Evolutionary conservation across 2,329 filamentous ascomycete species (phyloP), one percentile per base, ranked within the genome.

Genomic region (Talaromyces sp.): DNA sequence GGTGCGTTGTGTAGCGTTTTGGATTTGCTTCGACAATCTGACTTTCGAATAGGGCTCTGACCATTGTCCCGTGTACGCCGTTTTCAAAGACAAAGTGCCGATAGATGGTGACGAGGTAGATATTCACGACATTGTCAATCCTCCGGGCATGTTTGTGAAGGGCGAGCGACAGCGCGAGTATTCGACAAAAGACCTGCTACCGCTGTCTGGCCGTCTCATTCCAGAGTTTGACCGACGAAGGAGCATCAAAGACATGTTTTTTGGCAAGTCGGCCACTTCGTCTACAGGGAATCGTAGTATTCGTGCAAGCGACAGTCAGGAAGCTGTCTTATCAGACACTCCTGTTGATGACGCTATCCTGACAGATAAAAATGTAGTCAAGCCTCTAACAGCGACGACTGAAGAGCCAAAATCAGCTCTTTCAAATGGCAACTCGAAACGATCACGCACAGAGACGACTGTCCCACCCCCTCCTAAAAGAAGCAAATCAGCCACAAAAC

Each of bases 171-270:
- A 86, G 61, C 80, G 84, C 60, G 85, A 90, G 17, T 92, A 89
- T 81, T 81, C 80, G 11, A 69, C 79, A 3, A 88, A 86, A 66
- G 62, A 90, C 66, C 75, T 89, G 0, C 81, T 93, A 11, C 83
- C 89, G 2, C 80, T 89, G 59, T 97, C 92, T 24, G 92, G 89
- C 0, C 91, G 86, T 70, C 81, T 95, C 10, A 88, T 97, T 59
- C 88, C 91, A 1, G 92, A 97, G 67, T 97, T 97, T 66, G 86
- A 92, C 69, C 87, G 88, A 61, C 85, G 94, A 21, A 85, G 85
- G 65, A 96, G 81, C 70, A 97, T 99, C 69, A 90, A 88, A 67
- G 92, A 96, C 69, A 97, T 99, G 94, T 97, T 97, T 71, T 80
- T 80, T 61, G 86, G 83, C 66, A 87, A 83, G 65, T 71, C 82